Base-by-base conservation (phyloP, 306 rosid species). In the Cucumis cinereus region DNA sequence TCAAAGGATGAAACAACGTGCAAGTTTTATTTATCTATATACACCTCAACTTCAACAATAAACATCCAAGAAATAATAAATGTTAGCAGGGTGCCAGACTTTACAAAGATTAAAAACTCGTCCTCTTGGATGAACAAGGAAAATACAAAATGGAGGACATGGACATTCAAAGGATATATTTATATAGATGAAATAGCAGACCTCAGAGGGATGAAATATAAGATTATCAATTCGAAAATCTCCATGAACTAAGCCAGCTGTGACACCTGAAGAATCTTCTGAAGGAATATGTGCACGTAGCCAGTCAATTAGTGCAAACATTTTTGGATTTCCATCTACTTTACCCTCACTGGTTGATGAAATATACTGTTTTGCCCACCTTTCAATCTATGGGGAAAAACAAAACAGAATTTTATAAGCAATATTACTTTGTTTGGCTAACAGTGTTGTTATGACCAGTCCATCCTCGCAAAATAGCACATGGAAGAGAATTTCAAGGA, bases 141-240 rank as follows among this genome's bases (percentile, higher is more conserved):
- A 67, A 62, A 58, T 12, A 17, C 23, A 79, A n/a, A 73, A 52
- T 30, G 50, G 41, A 22, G 40, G 59, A 49, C 49, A 53, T 70
- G 24, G 13, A 47, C 20, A 15, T 55, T 26, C 36, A 22, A 47
- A 70, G 58, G 38, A 45, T 22, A 15, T 12, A 47, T 70, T 45
- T 5, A 70, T 45, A 14, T 70, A 23, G 75, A 70, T 47, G 68
- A 66, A 81, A 70, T 64, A 75, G 73, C 85, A 78, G 79, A 94
- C 99, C 97, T 92, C 95, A 73, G 77, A 77, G 68, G 96, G 95
- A 82, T 94, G 97, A 82, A 92, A 94, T 72, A 94, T 91, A 53
- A 94, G 92, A 80, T 94, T 92, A 83, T 94, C 99, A 43, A 94
- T 72, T 76, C 97, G 96, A 83, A 91, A 94, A 83, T 92, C 99